These are phyloP conservation scores for Polyporus arcularius DNA, from an alignment of 768 basidiomycete genomes.

Conservation along the genomic window DNA sequence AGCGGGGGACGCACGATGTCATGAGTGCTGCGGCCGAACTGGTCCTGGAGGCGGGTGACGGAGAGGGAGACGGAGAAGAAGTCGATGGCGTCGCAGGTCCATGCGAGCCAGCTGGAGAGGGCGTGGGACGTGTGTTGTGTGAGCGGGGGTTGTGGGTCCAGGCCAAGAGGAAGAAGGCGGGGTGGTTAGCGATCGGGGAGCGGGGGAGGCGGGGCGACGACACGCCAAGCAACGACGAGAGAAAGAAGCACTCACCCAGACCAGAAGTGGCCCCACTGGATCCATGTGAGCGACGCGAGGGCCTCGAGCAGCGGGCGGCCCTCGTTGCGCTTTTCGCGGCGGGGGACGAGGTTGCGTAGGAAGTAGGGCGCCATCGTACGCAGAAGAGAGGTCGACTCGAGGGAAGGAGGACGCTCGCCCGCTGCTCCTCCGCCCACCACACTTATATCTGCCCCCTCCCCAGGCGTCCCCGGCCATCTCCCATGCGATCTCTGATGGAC, in stretches of 20 bases:
- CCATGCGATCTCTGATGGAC: no score
- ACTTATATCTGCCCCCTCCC: no score
- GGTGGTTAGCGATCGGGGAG: conserved; percentile 1
- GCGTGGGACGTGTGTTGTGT: not conserved
- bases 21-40: conserved; percentile 46
- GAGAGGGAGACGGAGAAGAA: conserved; percentile 79
- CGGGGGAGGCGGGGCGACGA: not conserved
- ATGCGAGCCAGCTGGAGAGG: conserved; percentile 68
- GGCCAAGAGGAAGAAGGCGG: not conserved
- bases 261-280: conserved; percentile 62
- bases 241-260: conserved; percentile 38
- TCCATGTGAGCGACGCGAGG: conserved; percentile 44
- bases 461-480: no score
- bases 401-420: not conserved
- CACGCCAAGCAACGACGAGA: conserved; percentile 10
- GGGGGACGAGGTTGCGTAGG: conserved; percentile 40
- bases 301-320: conserved; percentile 46
- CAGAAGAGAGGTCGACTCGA: not conserved
- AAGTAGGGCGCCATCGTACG: conserved; percentile 52
- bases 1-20: conserved; percentile 41
- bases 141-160: conserved; percentile 2
- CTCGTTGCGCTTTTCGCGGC: conserved; percentile 38
- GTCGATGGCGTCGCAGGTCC: conserved; percentile 87
- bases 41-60: conserved; percentile 43
- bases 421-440: no score